These are phyloP conservation scores for Alternaria sp. DNA, from an alignment of 2,329 filamentous ascomycete species.

Conservation along the genomic window DNA sequence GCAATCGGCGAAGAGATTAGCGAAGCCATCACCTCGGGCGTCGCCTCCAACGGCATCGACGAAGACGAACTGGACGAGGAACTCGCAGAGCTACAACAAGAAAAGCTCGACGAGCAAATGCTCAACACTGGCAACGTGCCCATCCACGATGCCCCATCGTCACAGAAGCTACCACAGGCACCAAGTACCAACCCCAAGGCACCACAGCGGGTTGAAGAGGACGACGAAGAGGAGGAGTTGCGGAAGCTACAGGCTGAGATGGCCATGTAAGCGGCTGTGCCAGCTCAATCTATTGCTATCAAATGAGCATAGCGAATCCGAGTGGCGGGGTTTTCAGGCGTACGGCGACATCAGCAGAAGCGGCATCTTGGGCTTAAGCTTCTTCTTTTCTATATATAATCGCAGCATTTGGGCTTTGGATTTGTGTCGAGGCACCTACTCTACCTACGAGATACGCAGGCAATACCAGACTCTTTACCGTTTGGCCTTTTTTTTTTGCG, in stretches of 20 bases:
- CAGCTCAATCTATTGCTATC: background rate
- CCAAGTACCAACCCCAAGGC: constrained; percentile 68
- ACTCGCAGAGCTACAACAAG: constrained; percentile 86
- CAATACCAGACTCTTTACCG: constrained; percentile 17
- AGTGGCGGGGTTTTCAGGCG: constrained; percentile 19
- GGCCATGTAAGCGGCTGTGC: constrained; percentile 73
- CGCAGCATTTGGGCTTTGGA: constrained; percentile 18
- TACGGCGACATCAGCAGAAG: constrained; percentile 29
- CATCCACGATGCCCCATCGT: constrained; percentile 68
- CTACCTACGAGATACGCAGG: constrained; percentile 1
- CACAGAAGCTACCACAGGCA: constrained; percentile 79
- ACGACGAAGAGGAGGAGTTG: constrained; percentile 95
- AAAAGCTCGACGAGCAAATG: constrained; percentile 93
- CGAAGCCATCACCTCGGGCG: constrained; percentile 77
- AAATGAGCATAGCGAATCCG: constrained; percentile 1
- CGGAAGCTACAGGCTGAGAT: constrained; percentile 94
- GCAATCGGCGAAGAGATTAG: constrained; percentile 92
- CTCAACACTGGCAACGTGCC: constrained; percentile 86
- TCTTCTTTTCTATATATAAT: constrained; percentile 16
- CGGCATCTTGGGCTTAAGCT: constrained; percentile 15
- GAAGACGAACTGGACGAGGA: constrained; percentile 88
- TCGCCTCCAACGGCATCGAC: constrained; percentile 76
- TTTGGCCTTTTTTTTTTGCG: background rate
- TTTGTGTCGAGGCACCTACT: constrained; percentile 9
- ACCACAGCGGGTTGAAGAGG: constrained; percentile 66